phyloP scores from a whole-genome alignment of 1,139 yeast species.

The Scheffersomyces stambukii region DNA sequence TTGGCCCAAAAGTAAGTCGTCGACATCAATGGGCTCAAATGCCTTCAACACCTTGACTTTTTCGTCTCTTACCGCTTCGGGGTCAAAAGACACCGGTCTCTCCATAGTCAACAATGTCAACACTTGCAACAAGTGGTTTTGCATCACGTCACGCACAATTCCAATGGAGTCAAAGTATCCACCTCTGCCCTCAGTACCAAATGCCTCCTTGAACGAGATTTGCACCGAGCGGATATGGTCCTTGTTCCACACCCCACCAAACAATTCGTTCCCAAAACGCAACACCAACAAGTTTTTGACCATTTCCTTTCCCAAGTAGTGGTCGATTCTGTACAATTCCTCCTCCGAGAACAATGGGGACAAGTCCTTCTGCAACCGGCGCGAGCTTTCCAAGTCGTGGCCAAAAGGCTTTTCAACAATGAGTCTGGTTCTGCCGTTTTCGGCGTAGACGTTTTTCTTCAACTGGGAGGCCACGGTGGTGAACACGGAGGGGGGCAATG shows the following conservation, averaged over 20 bases:
- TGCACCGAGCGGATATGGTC: constrained; percentile 76
- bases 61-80: constrained; percentile 94
- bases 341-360: constrained; percentile 88
- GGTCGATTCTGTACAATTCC: constrained; percentile 93
- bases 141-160: constrained; percentile 96
- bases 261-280: constrained; percentile 84
- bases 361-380: constrained; percentile 69
- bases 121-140: constrained; percentile 92
- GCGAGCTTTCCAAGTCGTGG: constrained; percentile 75
- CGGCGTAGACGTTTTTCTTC: constrained; percentile 57
- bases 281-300: constrained; percentile 87
- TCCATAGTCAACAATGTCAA: constrained; percentile 92
- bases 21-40: constrained; percentile 59
- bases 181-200: constrained; percentile 98
- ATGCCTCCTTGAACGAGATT: constrained; percentile 90
- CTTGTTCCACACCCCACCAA: constrained; percentile 84
- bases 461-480: constrained; percentile 71
- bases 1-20: constrained; percentile 82
- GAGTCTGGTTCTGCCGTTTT: constrained; percentile 67
- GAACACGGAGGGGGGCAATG: constrained; percentile 92
- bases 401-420: constrained; percentile 98
- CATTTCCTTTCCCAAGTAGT: constrained; percentile 96
- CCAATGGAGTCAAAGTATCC: constrained; percentile 96
- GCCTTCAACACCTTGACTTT: constrained; percentile 90
- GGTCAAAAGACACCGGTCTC: constrained; percentile 82